Evolutionary conservation across 2,329 filamentous ascomycete genomes (phyloP), one percentile per base, ranked within the genome.

Genomic region (Aspergillus glaucus): DNA sequence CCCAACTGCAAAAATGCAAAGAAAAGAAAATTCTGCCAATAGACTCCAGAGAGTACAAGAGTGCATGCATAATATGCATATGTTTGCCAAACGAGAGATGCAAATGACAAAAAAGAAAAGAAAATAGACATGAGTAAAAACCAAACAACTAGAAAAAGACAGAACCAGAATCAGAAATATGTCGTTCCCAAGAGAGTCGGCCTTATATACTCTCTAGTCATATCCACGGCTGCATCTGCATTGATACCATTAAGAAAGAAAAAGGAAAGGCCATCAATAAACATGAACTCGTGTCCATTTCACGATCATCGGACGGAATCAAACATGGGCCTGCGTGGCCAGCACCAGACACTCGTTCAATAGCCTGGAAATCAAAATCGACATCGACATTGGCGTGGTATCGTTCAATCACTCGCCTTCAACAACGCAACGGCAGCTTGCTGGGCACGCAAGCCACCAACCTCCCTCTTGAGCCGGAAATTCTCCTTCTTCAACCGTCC

Each of bases 401-500:
- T 48, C 55, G 24, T 53, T 48, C 60, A 60, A 30, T 66, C 62
- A 40, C 62, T 67, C 40, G 59, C 62, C 51, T 55, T 64, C 48
- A 64, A 49, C 44, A 63, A 55, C 32, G 58, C 62, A 43, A 58
- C 61, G 14, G 62, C 66, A 44, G 67, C 62, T 52, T 70, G 68
- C 44, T 73, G 70, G 43, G 81, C 75, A 60, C 80, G 75, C 58
- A 87, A 71, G 45, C 87, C 88, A 30, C 86, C 80, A 62, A 91
- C 84, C 73, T 95, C 90, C 59, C 90, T 79, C 74, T 86, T 90
- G 60, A 96, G 69, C 53, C 88, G 77, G 48, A 85, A 81, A 64
- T 95, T 95, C 67, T 97, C 92, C 70, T 88, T 90, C 73, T 88
- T 89, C 55, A 90, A 70, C 56, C 82, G 79, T 22, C 82, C 83